Base-by-base conservation (phyloP, 2,329 filamentous ascomycete genomes). In the Albophoma yamanashiensis region DNA sequence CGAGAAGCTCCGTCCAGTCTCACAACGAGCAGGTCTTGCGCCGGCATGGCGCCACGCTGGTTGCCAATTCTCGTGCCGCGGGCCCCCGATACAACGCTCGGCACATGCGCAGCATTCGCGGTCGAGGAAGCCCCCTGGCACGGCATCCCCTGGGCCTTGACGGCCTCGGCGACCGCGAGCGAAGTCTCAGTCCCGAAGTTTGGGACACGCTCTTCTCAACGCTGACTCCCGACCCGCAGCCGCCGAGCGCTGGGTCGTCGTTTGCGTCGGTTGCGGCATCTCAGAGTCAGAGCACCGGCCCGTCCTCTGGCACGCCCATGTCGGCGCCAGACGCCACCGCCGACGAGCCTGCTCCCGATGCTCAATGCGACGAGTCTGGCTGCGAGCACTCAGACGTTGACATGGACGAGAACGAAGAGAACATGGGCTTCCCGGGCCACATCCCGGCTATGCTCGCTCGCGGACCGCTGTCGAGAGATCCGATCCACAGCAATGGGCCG, bases 131-230 rank as follows among this genome's bases (percentile, higher is more conserved):
- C 56, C 61, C 42, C 12, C 8, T 56, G 43, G 40, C 31, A 11
- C 62, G 60, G n/a, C 59, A 58, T 36, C 39, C 53, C 17, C 56
- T 62, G 20, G 65, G 62, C 4, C 55, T 88, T 1, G 87, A 95
- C 72, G 91, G 91, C 4, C 81, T 96, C 20, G 92, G 91, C 43
- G 91, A 96, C 73, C 88, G 92, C 61, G 84, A 91, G 63, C 85
- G 91, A 66, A 96, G 91, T 71, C 76, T 91, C n/a, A 92, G 88
- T 69, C 87, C 88, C 0, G 87, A 88, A 59, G 79, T 79, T 1
- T 97, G 92, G 92, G 88, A 93, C 62, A 91, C 87, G 3, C 84
- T 97, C 58, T 78, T 92, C 60, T 87, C 83, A 8, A 95, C 90
- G 0, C 82, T 97, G 62, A 87, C 89, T 0, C 90, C 91, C 0